Evolutionary conservation across 305 asterid genomes (phyloP).

Genomic region (Fraxinus angustifolia): DNA sequence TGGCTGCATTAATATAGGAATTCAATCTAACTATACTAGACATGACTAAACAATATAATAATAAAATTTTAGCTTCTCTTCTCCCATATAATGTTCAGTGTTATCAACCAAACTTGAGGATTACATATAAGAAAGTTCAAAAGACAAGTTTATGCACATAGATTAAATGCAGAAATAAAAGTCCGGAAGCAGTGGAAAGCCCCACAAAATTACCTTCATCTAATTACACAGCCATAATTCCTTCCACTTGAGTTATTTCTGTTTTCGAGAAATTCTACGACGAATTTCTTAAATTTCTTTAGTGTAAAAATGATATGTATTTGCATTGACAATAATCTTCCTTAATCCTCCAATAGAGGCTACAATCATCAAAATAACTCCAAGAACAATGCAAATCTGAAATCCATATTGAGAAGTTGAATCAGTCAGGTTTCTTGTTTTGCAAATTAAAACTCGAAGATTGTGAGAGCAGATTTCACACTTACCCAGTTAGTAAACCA

Average conservation of each 20-base stretch:
- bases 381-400: slow-evolving; percentile 25
- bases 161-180: not conserved
- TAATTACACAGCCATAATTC: not conserved
- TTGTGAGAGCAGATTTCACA: too few species aligned
- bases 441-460: not conserved
- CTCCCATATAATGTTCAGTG: not conserved
- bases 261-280: not conserved
- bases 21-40: not conserved
- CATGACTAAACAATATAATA: too few species aligned
- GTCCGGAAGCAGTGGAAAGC: not conserved
- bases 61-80: not conserved
- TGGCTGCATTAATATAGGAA: not conserved
- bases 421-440: not conserved
- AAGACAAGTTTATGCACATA: not conserved
- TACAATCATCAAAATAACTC: slow-evolving; percentile 25
- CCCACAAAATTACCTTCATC: not conserved
- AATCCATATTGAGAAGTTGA: not conserved
- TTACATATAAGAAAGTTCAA: not conserved
- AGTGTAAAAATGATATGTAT: slow-evolving; percentile 13
- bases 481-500: too few species aligned
- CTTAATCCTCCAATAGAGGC: slow-evolving; percentile 37
- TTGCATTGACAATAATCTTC: slow-evolving; percentile 25
- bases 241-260: not conserved
- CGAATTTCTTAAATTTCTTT: not conserved
- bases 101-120: not conserved